These are phyloP conservation scores for Epichloe hybrida DNA, from an alignment of 2,329 filamentous ascomycete species.

Conservation along the genomic window DNA sequence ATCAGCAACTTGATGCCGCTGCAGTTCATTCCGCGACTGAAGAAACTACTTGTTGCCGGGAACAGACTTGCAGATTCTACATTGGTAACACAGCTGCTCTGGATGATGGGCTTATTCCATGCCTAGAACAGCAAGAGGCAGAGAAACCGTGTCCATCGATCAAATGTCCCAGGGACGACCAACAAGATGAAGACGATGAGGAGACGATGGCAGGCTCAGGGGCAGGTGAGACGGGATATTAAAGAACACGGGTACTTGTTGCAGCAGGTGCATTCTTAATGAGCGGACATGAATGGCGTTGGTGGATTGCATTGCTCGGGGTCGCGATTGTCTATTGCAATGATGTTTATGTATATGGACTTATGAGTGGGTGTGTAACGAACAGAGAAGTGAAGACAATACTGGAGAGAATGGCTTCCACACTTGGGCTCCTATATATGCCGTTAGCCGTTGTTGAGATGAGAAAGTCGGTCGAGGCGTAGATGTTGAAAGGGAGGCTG, in stretches of 20 bases:
- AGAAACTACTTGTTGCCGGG: slow-evolving; percentile 60
- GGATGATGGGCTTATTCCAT: slow-evolving; percentile 34
- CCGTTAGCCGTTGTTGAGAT: too few species aligned
- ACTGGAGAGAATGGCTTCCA: neutral
- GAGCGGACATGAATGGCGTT: neutral
- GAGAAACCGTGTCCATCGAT: neutral
- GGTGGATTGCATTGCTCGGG: neutral
- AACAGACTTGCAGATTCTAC: slow-evolving; percentile 67
- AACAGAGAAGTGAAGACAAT: neutral
- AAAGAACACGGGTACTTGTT: neutral
- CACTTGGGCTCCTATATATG: too few species aligned
- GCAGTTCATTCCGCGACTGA: slow-evolving; percentile 62
- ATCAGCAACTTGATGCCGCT: slow-evolving; percentile 61
- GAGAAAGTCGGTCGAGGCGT: too few species aligned
- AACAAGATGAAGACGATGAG: neutral
- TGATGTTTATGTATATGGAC: neutral
- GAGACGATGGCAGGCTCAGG: slow-evolving; percentile 6
- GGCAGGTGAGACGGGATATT: neutral
- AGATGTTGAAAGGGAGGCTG: too few species aligned
- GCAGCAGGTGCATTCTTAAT: neutral
- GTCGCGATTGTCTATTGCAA: neutral
- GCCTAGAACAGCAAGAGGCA: slow-evolving; percentile 14
- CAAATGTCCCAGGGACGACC: slow-evolving; percentile 1
- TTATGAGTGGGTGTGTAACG: neutral
- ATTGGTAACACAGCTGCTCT: slow-evolving; percentile 53